Percentiles rank a stretch among this genome's conserved stretches.
These are phyloP conservation scores for Fragilaria radians DNA, from an alignment of 108 stramenopile species.

Conservation along the genomic window DNA sequence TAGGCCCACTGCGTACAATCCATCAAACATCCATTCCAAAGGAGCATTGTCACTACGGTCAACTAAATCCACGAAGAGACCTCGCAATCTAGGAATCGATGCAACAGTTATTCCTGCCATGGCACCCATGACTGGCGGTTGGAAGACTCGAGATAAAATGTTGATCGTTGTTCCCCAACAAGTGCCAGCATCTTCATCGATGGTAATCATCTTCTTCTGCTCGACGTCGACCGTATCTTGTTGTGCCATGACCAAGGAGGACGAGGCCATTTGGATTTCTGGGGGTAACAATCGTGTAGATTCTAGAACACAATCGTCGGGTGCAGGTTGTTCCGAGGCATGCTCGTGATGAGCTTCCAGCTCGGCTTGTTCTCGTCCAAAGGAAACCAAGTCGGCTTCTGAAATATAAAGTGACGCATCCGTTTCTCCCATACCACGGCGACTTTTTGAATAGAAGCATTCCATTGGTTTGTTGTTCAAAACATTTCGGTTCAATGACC, in stretches of 20 bases:
- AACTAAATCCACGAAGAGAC: conserved; percentile 40
- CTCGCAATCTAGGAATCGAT: conserved; percentile 33
- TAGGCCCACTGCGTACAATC: conserved; percentile 43
- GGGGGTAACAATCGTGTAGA: too few relatives aligned
- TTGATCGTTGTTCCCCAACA: background rate
- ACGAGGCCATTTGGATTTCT: too few relatives aligned
- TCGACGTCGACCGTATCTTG: too few relatives aligned
- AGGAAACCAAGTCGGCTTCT: background rate
- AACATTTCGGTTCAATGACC: conserved; percentile 9
- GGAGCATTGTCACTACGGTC: conserved; percentile 31
- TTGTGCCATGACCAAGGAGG: too few relatives aligned
- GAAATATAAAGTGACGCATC: conserved; percentile 37
- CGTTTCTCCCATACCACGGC: conserved; percentile 17
- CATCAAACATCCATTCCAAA: conserved; percentile 56
- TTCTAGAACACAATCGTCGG: background rate
- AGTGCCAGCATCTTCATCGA: too few relatives aligned
- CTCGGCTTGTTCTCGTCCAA: background rate
- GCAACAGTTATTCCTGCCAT: conserved; percentile 32
- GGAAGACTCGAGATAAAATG: conserved; percentile 18
- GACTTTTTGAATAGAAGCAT: background rate
- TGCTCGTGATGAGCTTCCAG: background rate
- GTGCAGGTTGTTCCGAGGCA: background rate
- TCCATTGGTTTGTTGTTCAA: conserved; percentile 7
- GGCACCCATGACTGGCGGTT: conserved; percentile 63
- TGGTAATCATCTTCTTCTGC: too few relatives aligned